Base-by-base conservation (phyloP, 2,329 filamentous ascomycete genomes). In the Pseudofabraea citricarpa region DNA sequence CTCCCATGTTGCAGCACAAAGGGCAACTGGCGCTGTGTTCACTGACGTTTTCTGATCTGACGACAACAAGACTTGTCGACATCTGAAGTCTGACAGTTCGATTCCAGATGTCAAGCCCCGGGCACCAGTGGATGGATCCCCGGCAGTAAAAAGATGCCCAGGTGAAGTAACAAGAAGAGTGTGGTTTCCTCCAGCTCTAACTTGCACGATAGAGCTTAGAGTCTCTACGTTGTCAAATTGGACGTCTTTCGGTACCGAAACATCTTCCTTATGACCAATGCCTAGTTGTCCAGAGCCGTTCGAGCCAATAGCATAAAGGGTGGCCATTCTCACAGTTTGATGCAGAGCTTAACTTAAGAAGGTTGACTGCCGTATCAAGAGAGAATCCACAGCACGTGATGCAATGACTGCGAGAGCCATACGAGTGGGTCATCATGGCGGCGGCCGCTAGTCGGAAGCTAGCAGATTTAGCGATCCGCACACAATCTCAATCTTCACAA, bases 221-320 rank as follows among this genome's bases (percentile, higher is more conserved):
- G 57, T 53, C 26, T 65, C 59, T 39, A 43, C 36, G 2, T 68
- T 62, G 5, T 68, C 59, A 61, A 87, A 85, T n/a, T 75, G 54
- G 50, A 79, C 81, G 49, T 67, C 70, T 49, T 82, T 78, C 2
- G 85, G 83, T 0, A 77, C 69, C 1, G 82, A 83, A 37, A 87
- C 79, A 56, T 90, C 85, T 59, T 87, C 79, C 48, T 70, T 73
- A 61, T 89, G 85, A 16, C 79, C 79, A 45, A 89, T 75, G 31
- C 83, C 85, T 8, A 90, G 71, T 59, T 90, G 86, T 24, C 84
- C 83, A 1, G 81, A 87, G 35, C 85, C 82, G 56, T 90, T 90
- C 4, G 87, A 90, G 23, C 86, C 86, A 36, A 90, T 72, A 2
- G 85, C 76, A 55, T 83, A 87, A 15, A 87, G 60, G 2, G 66